These are phyloP conservation scores for Xylaria digitata DNA, from an alignment of 2,329 filamentous ascomycete genomes.

Conservation along the genomic window DNA sequence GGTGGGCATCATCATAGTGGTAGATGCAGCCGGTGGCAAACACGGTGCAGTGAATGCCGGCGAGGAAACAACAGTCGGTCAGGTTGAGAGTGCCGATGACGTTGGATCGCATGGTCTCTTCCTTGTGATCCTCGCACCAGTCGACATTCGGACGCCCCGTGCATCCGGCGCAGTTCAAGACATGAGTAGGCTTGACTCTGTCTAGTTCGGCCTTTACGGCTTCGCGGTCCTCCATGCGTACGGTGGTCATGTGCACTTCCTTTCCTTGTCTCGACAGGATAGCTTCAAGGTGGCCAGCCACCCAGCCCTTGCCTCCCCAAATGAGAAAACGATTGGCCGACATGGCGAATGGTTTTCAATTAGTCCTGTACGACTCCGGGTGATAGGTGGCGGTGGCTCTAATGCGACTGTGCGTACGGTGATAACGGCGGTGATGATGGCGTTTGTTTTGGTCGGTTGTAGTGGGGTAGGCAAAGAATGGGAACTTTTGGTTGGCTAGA, in stretches of 20 bases:
- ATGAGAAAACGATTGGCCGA: constrained; percentile 64
- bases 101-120: constrained; percentile 74
- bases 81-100: constrained; percentile 73
- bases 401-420: constrained; percentile 4
- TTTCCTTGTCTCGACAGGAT: constrained; percentile 70
- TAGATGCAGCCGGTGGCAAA: constrained; percentile 77
- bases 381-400: constrained; percentile 2
- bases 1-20: constrained; percentile 70
- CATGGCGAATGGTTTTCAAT: constrained; percentile 47
- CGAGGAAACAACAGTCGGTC: constrained; percentile 69
- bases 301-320: constrained; percentile 73
- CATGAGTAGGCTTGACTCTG: constrained; percentile 71
- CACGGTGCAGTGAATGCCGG: constrained; percentile 71
- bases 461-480: constrained; percentile 13
- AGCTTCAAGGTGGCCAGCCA: constrained; percentile 69
- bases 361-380: constrained; percentile 4
- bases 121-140: constrained; percentile 77
- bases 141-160: constrained; percentile 76
- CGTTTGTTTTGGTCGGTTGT: not conserved
- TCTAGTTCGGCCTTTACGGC: constrained; percentile 67
- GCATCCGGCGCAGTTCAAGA: constrained; percentile 73
- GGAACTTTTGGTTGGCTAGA: not conserved
- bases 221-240: constrained; percentile 73
- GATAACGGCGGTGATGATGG: not conserved
- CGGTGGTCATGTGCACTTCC: constrained; percentile 68